A percentile compares a stretch with the other conserved stretches of the same genome.
These are phyloP conservation scores for Chimonanthus salicifolius DNA, from an alignment of 164 flowering plant species.

Conservation along the genomic window DNA sequence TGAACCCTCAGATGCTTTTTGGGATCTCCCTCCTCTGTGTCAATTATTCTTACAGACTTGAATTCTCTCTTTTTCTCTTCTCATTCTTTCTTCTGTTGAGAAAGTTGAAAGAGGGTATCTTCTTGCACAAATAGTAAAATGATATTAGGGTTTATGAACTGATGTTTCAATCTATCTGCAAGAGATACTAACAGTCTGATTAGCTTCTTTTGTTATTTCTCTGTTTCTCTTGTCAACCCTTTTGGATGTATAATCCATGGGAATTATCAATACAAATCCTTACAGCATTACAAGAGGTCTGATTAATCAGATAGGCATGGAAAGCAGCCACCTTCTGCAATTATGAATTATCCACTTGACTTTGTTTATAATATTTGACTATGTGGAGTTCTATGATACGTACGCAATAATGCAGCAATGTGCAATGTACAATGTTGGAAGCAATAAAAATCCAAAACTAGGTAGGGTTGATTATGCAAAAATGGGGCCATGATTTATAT, in stretches of 20 bases:
- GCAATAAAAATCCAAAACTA: neutral
- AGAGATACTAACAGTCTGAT: neutral
- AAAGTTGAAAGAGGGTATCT: neutral
- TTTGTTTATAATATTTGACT: neutral
- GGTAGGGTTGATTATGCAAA: neutral
- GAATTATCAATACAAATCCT: neutral
- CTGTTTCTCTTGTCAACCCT: neutral
- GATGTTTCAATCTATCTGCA: neutral
- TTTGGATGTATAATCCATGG: neutral
- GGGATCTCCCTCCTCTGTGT: constrained; percentile 78
- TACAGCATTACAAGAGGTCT: neutral
- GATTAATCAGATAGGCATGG: neutral
- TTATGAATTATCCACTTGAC: neutral
- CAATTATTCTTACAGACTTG: constrained; percentile 36
- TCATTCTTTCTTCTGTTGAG: neutral
- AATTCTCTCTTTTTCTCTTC: neutral
- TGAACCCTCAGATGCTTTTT: constrained; percentile 51
- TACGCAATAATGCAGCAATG: neutral
- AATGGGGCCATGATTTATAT: neutral
- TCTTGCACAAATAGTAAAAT: no score
- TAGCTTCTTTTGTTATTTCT: neutral
- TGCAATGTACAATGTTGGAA: neutral
- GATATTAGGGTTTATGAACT: neutral
- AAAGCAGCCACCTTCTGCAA: neutral
- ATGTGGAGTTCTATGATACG: neutral